phyloP scores from a whole-genome alignment of 1,284 basidiomycete genomes.

The Tylopilus sp. region DNA sequence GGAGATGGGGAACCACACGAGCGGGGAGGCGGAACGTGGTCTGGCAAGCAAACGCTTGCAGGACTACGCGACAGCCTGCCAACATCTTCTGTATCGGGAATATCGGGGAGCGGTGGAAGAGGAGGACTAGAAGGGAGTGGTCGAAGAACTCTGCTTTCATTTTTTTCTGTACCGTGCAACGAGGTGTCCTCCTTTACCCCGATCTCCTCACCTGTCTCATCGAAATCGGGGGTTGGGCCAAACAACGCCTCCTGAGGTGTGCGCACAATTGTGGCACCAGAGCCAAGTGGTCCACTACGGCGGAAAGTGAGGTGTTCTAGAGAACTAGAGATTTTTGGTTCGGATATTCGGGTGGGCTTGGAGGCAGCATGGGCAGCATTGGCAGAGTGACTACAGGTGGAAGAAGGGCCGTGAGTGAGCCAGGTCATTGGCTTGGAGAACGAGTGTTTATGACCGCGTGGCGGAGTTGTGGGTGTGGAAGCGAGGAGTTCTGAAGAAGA shows the following conservation, averaged over 20 bases:
- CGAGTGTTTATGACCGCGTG: slow-evolving; percentile 27
- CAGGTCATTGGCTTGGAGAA: slow-evolving; percentile 33
- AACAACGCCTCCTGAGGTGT: slow-evolving; percentile 71
- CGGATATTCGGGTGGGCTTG: slow-evolving; percentile 56
- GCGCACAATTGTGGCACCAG: slow-evolving; percentile 65
- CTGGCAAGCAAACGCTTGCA: slow-evolving; percentile 15
- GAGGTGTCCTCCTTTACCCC: slow-evolving; percentile 12
- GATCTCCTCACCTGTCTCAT: slow-evolving; percentile 17
- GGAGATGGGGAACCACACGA: slow-evolving; percentile 37
- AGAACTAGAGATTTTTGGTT: slow-evolving; percentile 54
- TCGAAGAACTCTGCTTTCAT: slow-evolving; percentile 28
- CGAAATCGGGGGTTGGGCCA: slow-evolving; percentile 6
- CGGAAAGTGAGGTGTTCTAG: slow-evolving; percentile 42
- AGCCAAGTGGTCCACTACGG: slow-evolving; percentile 52
- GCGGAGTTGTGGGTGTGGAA: slow-evolving; percentile 29
- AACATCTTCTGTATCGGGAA: slow-evolving; percentile 17
- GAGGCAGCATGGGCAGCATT: slow-evolving; percentile 29
- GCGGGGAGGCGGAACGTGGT: slow-evolving; percentile 34
- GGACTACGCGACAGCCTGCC: slow-evolving; percentile 22
- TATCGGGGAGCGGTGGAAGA: slow-evolving; percentile 48
- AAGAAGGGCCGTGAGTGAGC: slow-evolving; percentile 29
- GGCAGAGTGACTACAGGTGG: slow-evolving; percentile 17
- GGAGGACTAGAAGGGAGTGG: slow-evolving; percentile 47
- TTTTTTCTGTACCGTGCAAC: slow-evolving; percentile 24
- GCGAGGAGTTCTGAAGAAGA: slow-evolving; percentile 30